Base-by-base conservation (phyloP, 257 asterid species). In the Coffea eugenioides region DNA sequence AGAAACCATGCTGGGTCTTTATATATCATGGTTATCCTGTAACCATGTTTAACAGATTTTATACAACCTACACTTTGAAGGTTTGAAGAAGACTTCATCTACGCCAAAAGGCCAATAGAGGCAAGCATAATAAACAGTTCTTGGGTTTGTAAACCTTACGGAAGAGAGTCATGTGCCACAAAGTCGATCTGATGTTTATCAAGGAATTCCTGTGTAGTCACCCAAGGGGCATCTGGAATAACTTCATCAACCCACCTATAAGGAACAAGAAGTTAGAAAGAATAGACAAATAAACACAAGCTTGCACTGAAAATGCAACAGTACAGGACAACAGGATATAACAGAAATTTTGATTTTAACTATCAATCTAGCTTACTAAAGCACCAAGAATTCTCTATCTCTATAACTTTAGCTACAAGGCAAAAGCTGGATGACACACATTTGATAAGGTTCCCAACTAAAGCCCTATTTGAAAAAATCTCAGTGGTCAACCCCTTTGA, bases 161-260 rank as follows among this genome's bases (percentile, higher is more conserved):
- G 99, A 80, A 95, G 97, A 82, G 99, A 83, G 81, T 95, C 99
- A 76, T 95, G 99, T 36, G 98, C 98, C 77, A 95, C 99, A 75
- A 82, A 95, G 85, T 91, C 99, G 68, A 95, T 95, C 46, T 73
- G 66, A 81, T 95, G 97, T 80, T 87, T 88, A 92, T 93, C 99
- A 84, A 94, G 88, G 87, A 93, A 95, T 85, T 93, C 99, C 71
- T 90, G 97, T 78, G 90, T 86, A 82, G 92, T 84, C 80, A 95
- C 98, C 99, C 99, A 95, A 10, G 97, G 98, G 9, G 99, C 97
- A 89, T 91, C 97, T 71, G 97, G 97, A 79, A 95, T 92, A 84
- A 95, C 99, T 88, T 95, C 99, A 77, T 95, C 99, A 82, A 95
- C 99, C 99, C 99, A 95, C 91, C 99, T 95, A 88, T 3, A 14